Base-by-base conservation (phyloP, 2,329 filamentous ascomycete species). In the Emmonsiellopsis sp. region DNA sequence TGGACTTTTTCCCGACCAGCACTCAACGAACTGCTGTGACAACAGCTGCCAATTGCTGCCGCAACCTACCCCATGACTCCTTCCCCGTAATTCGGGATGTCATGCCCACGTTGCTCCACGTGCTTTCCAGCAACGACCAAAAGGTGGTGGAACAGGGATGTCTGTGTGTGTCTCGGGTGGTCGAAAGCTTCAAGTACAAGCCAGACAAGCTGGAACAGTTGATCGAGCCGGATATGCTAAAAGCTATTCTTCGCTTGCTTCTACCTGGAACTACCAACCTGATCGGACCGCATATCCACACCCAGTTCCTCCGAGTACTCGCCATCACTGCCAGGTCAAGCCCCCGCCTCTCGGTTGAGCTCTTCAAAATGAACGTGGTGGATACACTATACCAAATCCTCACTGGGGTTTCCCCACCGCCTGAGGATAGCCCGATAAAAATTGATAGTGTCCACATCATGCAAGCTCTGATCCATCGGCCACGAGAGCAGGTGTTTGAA, bases 341-440 rank as follows among this genome's bases (percentile, higher is more conserved):
- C 65, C 89, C 93, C 15, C 81, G 80, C 11, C 77, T 96, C 20
- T 95, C 93, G 3, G 86, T 88, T 2, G 92, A 96, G 63, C 79
- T 98, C 10, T 85, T 98, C 69, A 95, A 92, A 71, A 88, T 97
- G 80, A 92, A 96, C 61, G 87, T 98, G 52, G 93, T 98, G 30
- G 93, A 97, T 70, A 98, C 93, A 0, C 76, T 98, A 2, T 98
- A 97, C 66, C 93, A 98, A 70, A 97, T 98, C 42, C 74, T 98
- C 49, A 97, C 93, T 0, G 93, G 93, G 16, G 89, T 98, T 2
- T 97, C 93, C 0, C 91, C 93, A 1, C 93, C 93, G 0, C 81
- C 78, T 57, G 87, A 86, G 1, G 84, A 90, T 37, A 85, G 92
- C 67, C 15, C 50, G 13, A 42, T 57, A 13, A 95, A 94, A 71